Percentiles rank a stretch among this genome's conserved stretches.
These are phyloP conservation scores for Corymbia citriodora DNA, from an alignment of 441 rosid genomes.

Conservation along the genomic window DNA sequence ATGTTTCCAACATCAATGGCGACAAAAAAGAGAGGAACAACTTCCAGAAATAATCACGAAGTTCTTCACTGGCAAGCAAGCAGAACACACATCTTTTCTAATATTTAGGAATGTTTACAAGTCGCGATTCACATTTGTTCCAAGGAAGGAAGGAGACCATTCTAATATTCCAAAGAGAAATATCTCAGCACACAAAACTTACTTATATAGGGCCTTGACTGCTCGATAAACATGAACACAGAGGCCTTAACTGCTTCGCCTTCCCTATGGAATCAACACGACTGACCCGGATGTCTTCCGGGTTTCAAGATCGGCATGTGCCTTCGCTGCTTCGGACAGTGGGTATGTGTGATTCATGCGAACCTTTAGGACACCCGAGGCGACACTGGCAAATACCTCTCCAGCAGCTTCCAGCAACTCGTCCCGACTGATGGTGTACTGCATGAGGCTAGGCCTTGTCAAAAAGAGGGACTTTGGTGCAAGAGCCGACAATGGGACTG, in stretches of 20 bases:
- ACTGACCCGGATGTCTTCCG: slow-evolving; percentile 68
- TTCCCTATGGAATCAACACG: slow-evolving; percentile 59
- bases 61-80: neutral
- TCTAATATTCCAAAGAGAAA: neutral
- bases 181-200: neutral
- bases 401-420: slow-evolving; percentile 76
- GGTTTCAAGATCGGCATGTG: slow-evolving; percentile 70
- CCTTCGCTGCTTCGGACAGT: slow-evolving; percentile 60
- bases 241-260: neutral
- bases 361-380: slow-evolving; percentile 56
- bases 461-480: slow-evolving; percentile 66
- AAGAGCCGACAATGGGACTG: slow-evolving; percentile 65
- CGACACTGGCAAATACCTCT: slow-evolving; percentile 54
- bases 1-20: neutral
- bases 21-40: neutral
- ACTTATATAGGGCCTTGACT: neutral
- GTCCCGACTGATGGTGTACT: slow-evolving; percentile 55
- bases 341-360: slow-evolving; percentile 72
- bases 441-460: slow-evolving; percentile 76
- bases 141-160: neutral
- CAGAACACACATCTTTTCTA: neutral
- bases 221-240: neutral
- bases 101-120: neutral
- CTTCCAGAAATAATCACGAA: neutral
- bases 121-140: neutral